Conservation (phyloP, 371 early-diverging fungal species). For the Lichtheimia ornata region DNA sequence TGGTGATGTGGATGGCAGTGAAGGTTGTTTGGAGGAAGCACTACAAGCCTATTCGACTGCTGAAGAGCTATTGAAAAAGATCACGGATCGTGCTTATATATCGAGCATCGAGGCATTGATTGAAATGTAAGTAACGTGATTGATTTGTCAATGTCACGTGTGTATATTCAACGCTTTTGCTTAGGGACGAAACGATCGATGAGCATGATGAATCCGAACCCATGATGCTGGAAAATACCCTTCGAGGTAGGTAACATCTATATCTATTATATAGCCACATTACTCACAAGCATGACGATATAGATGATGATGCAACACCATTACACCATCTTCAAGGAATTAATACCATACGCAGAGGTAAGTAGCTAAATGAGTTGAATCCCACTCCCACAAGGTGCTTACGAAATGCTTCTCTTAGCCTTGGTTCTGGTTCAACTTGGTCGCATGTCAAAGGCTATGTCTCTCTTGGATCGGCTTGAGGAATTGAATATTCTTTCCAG, state of each 20-base stretch:
- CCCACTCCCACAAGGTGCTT: not conserved
- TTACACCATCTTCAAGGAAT: constrained; percentile 6
- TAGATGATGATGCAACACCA: not conserved
- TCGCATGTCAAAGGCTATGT: not conserved
- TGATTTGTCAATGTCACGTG: not conserved
- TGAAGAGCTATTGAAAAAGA: constrained; percentile 40
- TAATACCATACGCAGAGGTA: constrained; percentile 29
- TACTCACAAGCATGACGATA: too few relatives aligned
- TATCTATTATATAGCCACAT: too few relatives aligned
- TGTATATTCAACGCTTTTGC: not conserved
- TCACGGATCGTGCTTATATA: constrained; percentile 50
- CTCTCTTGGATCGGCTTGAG: not conserved
- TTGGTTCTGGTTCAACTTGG: too few relatives aligned
- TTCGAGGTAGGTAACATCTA: too few relatives aligned
- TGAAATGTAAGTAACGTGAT: constrained; percentile 22
- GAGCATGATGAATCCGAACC: constrained; percentile 1
- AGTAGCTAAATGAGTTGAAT: not conserved
- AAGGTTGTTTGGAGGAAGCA: constrained; percentile 39
- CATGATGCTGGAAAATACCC: not conserved
- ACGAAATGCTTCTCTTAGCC: not conserved
- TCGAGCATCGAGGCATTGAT: constrained; percentile 45
- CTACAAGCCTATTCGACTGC: constrained; percentile 44
- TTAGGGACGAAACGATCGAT: too few relatives aligned
- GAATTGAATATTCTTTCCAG: too few relatives aligned
- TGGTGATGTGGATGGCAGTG: constrained; percentile 49